Conservation (phyloP, 768 basidiomycete genomes). For the Lactarius hatsudake region DNA sequence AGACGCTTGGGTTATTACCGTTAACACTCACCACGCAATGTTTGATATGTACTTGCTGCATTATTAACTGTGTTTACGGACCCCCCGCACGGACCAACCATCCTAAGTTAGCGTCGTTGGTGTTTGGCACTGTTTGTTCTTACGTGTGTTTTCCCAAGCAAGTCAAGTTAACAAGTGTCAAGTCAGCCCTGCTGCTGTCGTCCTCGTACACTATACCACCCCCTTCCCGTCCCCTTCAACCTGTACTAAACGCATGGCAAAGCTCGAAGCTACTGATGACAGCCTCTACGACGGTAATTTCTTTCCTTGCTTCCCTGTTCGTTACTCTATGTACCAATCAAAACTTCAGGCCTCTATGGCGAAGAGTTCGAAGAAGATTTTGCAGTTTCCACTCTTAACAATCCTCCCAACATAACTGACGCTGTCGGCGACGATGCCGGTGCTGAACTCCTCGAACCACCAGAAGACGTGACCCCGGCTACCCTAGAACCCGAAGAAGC, state of each 20-base stretch:
- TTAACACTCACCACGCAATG: constrained; percentile 20
- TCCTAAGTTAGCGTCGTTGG: neutral
- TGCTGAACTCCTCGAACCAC: constrained; percentile 12
- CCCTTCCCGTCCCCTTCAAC: neutral
- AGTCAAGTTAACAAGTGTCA: neutral
- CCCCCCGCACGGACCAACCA: neutral
- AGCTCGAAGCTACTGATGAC: constrained; percentile 24
- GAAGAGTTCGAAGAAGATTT: constrained; percentile 30
- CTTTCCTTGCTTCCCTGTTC: neutral
- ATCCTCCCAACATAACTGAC: constrained; percentile 12
- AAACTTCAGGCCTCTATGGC: constrained; percentile 26
- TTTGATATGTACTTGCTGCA: constrained; percentile 26
- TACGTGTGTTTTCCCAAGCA: constrained; percentile 1
- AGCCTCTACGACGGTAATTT: constrained; percentile 27
- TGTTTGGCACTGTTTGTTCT: constrained; percentile 22
- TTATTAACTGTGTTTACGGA: constrained; percentile 10
- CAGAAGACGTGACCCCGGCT: constrained; percentile 10
- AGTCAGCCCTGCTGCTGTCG: neutral
- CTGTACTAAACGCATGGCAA: constrained; percentile 16
- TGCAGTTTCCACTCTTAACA: constrained; percentile 12
- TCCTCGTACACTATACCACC: neutral
- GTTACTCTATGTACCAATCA: neutral
- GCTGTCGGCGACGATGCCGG: neutral
- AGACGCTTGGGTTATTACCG: constrained; percentile 13
- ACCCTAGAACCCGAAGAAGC: neutral